phyloP scores from a whole-genome alignment of 495 filamentous ascomycete genomes.

The Neurospora hispaniola region DNA sequence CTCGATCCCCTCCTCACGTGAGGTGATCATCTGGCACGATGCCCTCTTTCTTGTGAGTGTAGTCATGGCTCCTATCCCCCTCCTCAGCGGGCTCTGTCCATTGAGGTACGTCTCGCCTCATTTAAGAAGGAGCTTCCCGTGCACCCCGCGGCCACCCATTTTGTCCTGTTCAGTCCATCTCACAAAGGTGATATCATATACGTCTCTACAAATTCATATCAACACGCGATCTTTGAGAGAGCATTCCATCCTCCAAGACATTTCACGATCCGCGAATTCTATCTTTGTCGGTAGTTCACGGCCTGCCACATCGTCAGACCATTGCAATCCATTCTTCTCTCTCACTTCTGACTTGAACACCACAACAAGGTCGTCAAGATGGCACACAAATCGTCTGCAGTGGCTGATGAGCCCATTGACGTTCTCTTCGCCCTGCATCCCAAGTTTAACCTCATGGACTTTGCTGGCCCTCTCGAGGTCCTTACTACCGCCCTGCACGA shows the following conservation, averaged over 20 bases:
- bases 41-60: not conserved
- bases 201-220: not conserved
- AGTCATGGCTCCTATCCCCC: not conserved
- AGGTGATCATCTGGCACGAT: not conserved
- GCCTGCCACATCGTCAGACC: not conserved
- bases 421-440: slow-evolving; percentile 40
- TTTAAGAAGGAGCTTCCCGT: not conserved
- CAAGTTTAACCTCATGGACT: slow-evolving; percentile 50
- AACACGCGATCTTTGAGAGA: not conserved
- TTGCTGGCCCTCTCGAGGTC: slow-evolving; percentile 56
- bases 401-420: slow-evolving; percentile 39
- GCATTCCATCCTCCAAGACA: not conserved
- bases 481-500: slow-evolving; percentile 50
- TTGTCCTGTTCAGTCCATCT: not conserved
- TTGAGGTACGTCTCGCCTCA: not conserved
- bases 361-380: slow-evolving; percentile 26
- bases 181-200: not conserved
- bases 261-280: not conserved
- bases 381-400: slow-evolving; percentile 37
- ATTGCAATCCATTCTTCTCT: slow-evolving; percentile 1
- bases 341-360: not conserved
- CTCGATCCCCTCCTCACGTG: not conserved
- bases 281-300: not conserved
- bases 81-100: not conserved
- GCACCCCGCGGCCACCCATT: not conserved